Base-by-base conservation (phyloP, 2,329 filamentous ascomycete species). In the Aspergillus novoparasiticus region DNA sequence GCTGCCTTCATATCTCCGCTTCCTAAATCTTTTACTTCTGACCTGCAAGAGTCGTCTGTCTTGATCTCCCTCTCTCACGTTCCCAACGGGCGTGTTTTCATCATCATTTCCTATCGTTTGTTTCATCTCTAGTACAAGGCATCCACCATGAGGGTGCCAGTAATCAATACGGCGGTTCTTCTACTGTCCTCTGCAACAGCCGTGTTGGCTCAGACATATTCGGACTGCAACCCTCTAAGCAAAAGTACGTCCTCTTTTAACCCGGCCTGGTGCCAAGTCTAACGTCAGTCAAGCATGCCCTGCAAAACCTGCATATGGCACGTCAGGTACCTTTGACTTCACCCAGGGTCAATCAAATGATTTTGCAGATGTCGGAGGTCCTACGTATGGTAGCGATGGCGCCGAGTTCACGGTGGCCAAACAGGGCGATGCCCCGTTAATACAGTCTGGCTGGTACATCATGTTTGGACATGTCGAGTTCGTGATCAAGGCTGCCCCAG, bases 391-490 rank as follows among this genome's bases (percentile, higher is more conserved):
- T 75, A 83, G 83, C 61, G 86, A 94, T 75, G 95, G 95, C 63
- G 94, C 86, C 30, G 87, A 86, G 19, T 96, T 99, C 76, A 93
- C 92, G 30, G 89, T 99, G 58, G 80, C 87, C 58, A 82, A 89
- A 73, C 84, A 89, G 57, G 94, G 94, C 62, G 92, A 99, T 75
- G 87, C 93, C 3, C 95, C 95, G 0, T 90, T 94, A 76, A 87
- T 99, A 65, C 86, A 86, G 68, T 96, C 93, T 65, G 87, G 95
- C 72, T 98, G 96, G 87, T 98, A 97, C 84, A 97, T 99, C 82
- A 98, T 99, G 95, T 99, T 97, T 77, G 95, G 95, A 69, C 91
- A 90, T 67, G 91, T 97, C 74, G 91, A 96, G 68, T 87, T 94
- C 69, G 89, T 87, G 36, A 85, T 97, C 82, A 94, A 94, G 80